Evolutionary conservation across 2,329 filamentous ascomycete genomes (phyloP).

Genomic region (Aureobasidium sp.): DNA sequence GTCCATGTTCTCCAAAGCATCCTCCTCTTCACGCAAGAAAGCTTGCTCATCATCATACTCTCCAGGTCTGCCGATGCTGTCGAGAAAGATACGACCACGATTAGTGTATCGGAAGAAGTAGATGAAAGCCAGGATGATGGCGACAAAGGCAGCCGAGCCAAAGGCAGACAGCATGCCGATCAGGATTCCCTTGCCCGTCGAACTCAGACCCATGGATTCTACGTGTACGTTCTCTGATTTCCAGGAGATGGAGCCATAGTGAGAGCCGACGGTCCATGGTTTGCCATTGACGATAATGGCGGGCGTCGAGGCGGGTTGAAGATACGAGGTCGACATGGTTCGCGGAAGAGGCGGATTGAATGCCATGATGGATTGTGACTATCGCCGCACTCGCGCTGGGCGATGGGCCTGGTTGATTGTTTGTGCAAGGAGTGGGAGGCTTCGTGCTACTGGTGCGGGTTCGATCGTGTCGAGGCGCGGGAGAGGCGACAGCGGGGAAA

Average conservation of each 20-base stretch:
- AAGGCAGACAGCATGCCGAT: slow-evolving; percentile 94
- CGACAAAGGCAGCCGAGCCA: slow-evolving; percentile 79
- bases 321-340: slow-evolving; percentile 14
- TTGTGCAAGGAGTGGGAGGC: slow-evolving; percentile 2
- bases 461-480: not conserved
- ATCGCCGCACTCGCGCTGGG: slow-evolving; percentile 15
- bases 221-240: not conserved
- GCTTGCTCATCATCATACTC: slow-evolving; percentile 98
- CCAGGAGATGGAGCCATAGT: not conserved
- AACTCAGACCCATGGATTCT: slow-evolving; percentile 21
- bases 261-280: slow-evolving; percentile 11
- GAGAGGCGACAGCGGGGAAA: not conserved
- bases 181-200: slow-evolving; percentile 69
- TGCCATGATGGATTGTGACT: not conserved
- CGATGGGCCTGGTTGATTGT: slow-evolving; percentile 11
- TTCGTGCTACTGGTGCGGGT: not conserved
- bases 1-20: slow-evolving; percentile 92
- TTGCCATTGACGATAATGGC: not conserved
- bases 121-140: slow-evolving; percentile 68
- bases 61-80: slow-evolving; percentile 84
- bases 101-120: slow-evolving; percentile 92
- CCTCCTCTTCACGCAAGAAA: slow-evolving; percentile 86
- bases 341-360: slow-evolving; percentile 1
- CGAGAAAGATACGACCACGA: slow-evolving; percentile 82
- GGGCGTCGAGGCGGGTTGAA: slow-evolving; percentile 10